Evolutionary conservation across 2,329 filamentous ascomycete genomes (phyloP), one percentile per base, ranked within the genome.

Genomic region (Cladosporium austrohemisphaericum): DNA sequence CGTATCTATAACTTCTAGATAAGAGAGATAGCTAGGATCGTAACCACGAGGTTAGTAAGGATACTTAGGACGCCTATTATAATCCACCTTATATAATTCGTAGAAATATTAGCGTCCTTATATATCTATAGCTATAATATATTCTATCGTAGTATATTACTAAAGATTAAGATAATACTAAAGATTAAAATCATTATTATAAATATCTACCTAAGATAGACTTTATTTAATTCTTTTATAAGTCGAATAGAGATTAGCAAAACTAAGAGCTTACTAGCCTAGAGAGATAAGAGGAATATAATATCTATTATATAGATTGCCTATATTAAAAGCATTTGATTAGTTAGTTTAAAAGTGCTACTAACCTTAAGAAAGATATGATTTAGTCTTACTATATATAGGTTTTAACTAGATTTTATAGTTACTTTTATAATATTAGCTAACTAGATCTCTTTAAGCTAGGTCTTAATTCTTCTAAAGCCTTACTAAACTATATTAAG

Each of bases 1-100:
- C 19, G 14, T 52, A 57, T 57, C 23, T 54, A 51, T 8, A 57
- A 22, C 25, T 49, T 40, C 25, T 44, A 44, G 13, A 57, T 41
- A 25, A 57, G 47, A 7, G 43, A 6, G 18, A 43, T 18, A 11
- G 52, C 20, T 20, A 44, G 43, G n/a, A 25, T 37, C 18, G 45
- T 43, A 29, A 52, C 29, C 11, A 45, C 18, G 9, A 43, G 10
- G 13, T 52, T 52, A 16, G 51, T 35, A 2, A 40, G 22, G 40
- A 48, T 51, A n/a, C 52, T 38, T 22, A 48, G 14, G 13, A 28
- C 23, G n/a, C 33, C 44, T 4, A 19, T 20, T 10, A 25, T 33
- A 16, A 38, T 38, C 44, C 44, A 48, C 11, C 44, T 19, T n/a
- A 18, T 14, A 20, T 16, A 20, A 14, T 25, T 26, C 19, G 43